phyloP scores from a whole-genome alignment of 805 yeast genomes.

The Starmerella asiatica region DNA sequence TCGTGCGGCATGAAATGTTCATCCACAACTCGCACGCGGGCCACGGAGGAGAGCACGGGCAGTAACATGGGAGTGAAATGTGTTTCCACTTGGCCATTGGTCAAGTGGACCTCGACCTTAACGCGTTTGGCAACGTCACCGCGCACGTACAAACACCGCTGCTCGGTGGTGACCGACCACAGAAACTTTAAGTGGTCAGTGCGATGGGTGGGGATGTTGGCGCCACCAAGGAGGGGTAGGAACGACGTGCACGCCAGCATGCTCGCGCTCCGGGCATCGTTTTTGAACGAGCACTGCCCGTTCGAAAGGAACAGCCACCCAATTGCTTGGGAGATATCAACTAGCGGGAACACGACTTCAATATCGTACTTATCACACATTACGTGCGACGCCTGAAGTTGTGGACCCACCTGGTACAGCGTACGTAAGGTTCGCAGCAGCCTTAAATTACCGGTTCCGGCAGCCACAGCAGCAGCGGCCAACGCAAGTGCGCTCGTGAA shows the following conservation, averaged over 20 bases:
- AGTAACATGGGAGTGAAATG: slow-evolving; percentile 7
- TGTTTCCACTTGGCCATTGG: background rate
- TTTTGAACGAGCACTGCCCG: slow-evolving; percentile 72
- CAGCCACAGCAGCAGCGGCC: slow-evolving; percentile 62
- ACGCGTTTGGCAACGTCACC: slow-evolving; percentile 48
- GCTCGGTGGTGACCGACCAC: slow-evolving; percentile 76
- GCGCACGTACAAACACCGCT: slow-evolving; percentile 64
- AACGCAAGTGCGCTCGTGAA: slow-evolving; percentile 36
- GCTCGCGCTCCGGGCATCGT: slow-evolving; percentile 51
- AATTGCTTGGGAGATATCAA: slow-evolving; percentile 66
- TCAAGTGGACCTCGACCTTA: slow-evolving; percentile 31
- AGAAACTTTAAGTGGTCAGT: slow-evolving; percentile 80
- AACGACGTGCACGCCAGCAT: slow-evolving; percentile 45
- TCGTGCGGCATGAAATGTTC: slow-evolving; percentile 1
- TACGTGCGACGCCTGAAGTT: slow-evolving; percentile 3
- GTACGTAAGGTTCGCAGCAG: slow-evolving; percentile 59
- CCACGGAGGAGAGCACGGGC: slow-evolving; percentile 8
- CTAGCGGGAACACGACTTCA: slow-evolving; percentile 49
- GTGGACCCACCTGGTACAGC: slow-evolving; percentile 29
- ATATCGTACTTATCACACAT: slow-evolving; percentile 11
- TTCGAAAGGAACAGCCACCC: slow-evolving; percentile 87
- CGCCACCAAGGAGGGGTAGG: slow-evolving; percentile 11
- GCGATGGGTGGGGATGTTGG: slow-evolving; percentile 29
- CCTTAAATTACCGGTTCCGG: slow-evolving; percentile 81
- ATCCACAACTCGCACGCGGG: slow-evolving; percentile 3